phyloP scores from a whole-genome alignment of 2,329 filamentous ascomycete genomes.

The Nigrograna mackinnonii region DNA sequence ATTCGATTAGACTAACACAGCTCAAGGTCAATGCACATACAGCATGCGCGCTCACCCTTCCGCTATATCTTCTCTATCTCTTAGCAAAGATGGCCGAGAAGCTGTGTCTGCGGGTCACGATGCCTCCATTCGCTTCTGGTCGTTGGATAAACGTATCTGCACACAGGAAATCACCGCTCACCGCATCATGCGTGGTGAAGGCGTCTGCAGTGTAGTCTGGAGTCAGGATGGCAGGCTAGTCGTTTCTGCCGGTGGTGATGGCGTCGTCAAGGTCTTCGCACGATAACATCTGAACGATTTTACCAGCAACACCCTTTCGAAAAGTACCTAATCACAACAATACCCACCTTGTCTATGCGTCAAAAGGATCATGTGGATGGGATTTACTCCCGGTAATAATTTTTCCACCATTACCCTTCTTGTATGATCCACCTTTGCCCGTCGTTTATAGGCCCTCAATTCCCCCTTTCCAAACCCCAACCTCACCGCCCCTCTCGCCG shows the following conservation, averaged over 20 bases:
- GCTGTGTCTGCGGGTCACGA: slow-evolving; percentile 96
- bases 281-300: slow-evolving; percentile 27
- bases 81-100: slow-evolving; percentile 92
- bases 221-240: slow-evolving; percentile 94
- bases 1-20: slow-evolving; percentile 6
- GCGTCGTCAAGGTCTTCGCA: slow-evolving; percentile 87
- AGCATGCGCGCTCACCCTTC: slow-evolving; percentile 97
- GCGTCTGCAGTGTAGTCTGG: slow-evolving; percentile 93
- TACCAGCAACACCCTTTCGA: background rate
- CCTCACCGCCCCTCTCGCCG: too few relatives aligned
- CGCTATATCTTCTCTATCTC: slow-evolving; percentile 85
- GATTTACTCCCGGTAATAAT: background rate
- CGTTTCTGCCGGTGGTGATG: slow-evolving; percentile 91
- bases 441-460: slow-evolving; percentile 7
- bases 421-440: slow-evolving; percentile 10
- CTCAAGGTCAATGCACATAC: slow-evolving; percentile 93
- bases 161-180: slow-evolving; percentile 94
- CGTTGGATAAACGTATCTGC: slow-evolving; percentile 90
- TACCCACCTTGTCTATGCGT: slow-evolving; percentile 3
- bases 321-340: slow-evolving; percentile 2
- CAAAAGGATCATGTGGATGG: slow-evolving; percentile 1
- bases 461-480: too few relatives aligned
- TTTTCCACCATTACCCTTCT: slow-evolving; percentile 4
- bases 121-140: slow-evolving; percentile 95
- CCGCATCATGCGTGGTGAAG: slow-evolving; percentile 92